Evolutionary conservation across 2,329 filamentous ascomycete species (phyloP), one percentile per base, ranked within the genome.

Genomic region (Triangularia verruculosa): DNA sequence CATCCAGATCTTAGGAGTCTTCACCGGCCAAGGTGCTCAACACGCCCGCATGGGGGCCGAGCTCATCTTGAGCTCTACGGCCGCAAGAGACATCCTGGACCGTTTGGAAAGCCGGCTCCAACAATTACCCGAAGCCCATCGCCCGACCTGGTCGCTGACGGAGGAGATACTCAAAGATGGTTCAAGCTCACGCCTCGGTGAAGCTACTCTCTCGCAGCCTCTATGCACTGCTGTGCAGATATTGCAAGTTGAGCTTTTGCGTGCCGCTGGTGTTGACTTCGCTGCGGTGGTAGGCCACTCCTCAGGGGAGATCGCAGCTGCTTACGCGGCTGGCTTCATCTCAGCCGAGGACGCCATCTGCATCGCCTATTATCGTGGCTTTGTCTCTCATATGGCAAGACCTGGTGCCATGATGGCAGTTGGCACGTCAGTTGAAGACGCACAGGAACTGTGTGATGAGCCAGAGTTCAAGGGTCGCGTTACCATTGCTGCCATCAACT

Each of bases 291-390:
- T 79, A 2, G 81, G 82, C 2, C 82, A 83, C 66, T 82, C 80
- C 0, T 80, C 78, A 0, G 82, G 82, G 1, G 82, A 84, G 66
- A 83, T 83, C 15, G 80, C 71, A 0, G 81, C 81, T 0, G 82
- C 79, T 0, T 85, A 82, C 65, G 80, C 81, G 0, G 77, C 80
- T 0, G 81, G 81, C 0, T 72, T 76, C 17, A 60, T 86, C 2
- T 72, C 72, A 0, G 73, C 73, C 1, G 57, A 69, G 1, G 77
- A 80, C 11, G 80, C 81, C 3, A 79, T 83, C 3, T 69, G 69
- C 0, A 72, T 78, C 17, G 79, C 81, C 0, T 83, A 81, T 66
- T 79, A 79, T 59, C 77, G 82, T 0, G 80, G 81, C 0, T 67
- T 76, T 11, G 70, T 72, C 56, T 68, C 74, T 8, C 24, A n/a